Base-by-base conservation (phyloP, 129 eudicot genomes). In the Deinandra increscens region DNA sequence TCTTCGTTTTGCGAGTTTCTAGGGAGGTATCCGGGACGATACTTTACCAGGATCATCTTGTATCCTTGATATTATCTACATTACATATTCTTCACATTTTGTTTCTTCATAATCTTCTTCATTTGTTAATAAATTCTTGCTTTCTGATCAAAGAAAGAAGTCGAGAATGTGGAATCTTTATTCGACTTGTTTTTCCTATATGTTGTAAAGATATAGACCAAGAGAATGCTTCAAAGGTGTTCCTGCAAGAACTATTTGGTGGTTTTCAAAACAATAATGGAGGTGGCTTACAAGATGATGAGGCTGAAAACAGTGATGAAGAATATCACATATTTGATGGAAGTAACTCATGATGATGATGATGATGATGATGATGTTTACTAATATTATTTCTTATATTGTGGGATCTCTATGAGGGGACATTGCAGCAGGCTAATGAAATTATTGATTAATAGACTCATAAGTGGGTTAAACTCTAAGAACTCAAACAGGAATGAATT, bases 161-260 rank as follows among this genome's bases (percentile, higher is more conserved):
- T n/a, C n/a, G n/a, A n/a, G n/a, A n/a, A n/a, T n/a, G n/a, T n/a
- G n/a, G n/a, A n/a, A n/a, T n/a, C n/a, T n/a, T n/a, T n/a, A n/a
- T 7, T 62, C 26, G 34, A 23, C 53, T 55, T 9, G 67, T 18
- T 65, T 26, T 82, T 85, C 88, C 90, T 88, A 69, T 72, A 69
- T 44, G 42, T 46, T 50, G 15, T 62, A 66, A 73, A 88, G 97
- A 86, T 82, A 56, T 80, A 72, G 82, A 79, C 66, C 73, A 70
- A 36, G 94, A 86, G 39, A 88, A 88, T 66, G 63, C 84, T 34
- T 88, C 98, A 31, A 88, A 78, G 77, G 82, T 78, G 74, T 86
- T 86, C 71, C 78, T 91, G 75, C 98, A 91, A 78, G 95, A 86
- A 34, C 93, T 91, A 18, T 91, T 91, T 49, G 89, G 90, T 58